These are phyloP conservation scores for Ceriops decandra DNA, from an alignment of 345 rosid species.

Conservation along the genomic window DNA sequence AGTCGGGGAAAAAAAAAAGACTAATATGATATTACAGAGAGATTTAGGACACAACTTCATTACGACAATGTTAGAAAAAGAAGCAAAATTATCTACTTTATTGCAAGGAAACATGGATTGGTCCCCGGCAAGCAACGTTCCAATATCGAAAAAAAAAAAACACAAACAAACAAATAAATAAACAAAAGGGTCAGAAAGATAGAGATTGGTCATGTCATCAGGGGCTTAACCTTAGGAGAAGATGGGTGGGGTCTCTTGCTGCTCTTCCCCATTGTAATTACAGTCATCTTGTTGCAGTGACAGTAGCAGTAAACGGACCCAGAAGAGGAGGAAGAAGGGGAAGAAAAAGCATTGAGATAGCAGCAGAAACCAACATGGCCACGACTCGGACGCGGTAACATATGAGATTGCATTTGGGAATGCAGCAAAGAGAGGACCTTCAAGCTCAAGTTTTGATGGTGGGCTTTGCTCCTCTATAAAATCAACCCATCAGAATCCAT, in stretches of 20 bases:
- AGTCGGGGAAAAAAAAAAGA: too few relatives aligned
- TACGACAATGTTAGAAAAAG: too few relatives aligned
- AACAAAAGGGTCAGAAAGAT: not conserved
- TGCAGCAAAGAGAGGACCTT: too few relatives aligned
- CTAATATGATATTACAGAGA: too few relatives aligned
- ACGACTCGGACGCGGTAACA: not conserved
- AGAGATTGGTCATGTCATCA: not conserved
- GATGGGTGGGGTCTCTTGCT: slow-evolving; percentile 42
- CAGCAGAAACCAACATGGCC: slow-evolving; percentile 4
- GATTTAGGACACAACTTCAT: too few relatives aligned
- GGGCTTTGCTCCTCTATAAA: too few relatives aligned
- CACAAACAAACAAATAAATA: not conserved
- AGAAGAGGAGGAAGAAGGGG: not conserved
- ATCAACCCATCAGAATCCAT: too few relatives aligned
- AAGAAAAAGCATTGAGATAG: not conserved
- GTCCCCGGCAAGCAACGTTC: too few relatives aligned
- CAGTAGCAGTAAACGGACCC: not conserved
- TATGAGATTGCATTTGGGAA: slow-evolving; percentile 1
- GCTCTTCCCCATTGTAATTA: slow-evolving; percentile 45
- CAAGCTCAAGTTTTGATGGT: too few relatives aligned
- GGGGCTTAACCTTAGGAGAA: slow-evolving; percentile 35
- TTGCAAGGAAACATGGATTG: too few relatives aligned
- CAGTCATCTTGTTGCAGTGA: slow-evolving; percentile 16
- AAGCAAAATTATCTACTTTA: too few relatives aligned
- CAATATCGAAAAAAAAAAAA: too few relatives aligned